Percentiles rank a stretch among this genome's conserved stretches.
phyloP scores from a whole-genome alignment of 2,329 filamentous ascomycete species.

The Elsinoe ampelina region DNA sequence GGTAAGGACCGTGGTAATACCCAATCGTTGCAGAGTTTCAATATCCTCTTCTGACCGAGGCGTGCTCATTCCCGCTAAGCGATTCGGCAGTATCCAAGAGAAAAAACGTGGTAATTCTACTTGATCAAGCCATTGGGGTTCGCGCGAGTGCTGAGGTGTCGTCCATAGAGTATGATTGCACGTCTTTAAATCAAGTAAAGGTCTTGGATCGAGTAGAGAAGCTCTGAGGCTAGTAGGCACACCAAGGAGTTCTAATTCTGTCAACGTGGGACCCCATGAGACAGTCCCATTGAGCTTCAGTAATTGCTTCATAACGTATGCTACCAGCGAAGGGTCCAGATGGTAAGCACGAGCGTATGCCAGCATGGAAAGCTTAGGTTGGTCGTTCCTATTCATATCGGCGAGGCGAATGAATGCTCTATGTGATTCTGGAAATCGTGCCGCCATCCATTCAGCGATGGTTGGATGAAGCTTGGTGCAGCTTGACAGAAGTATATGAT shows the following conservation, averaged over 20 bases:
- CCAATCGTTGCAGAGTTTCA: background rate
- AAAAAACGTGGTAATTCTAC: constrained; percentile 15
- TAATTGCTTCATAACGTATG: background rate
- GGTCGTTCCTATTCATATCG: background rate
- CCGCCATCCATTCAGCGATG: background rate
- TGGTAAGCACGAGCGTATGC: background rate
- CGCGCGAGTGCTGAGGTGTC: background rate
- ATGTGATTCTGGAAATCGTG: background rate
- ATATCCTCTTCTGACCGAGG: constrained; percentile 11
- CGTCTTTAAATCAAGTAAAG: background rate
- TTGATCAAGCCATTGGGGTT: background rate
- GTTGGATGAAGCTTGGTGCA: background rate
- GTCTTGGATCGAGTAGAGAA: background rate
- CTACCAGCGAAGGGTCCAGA: background rate
- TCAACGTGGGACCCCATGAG: constrained; percentile 1
- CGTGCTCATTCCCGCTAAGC: constrained; percentile 14
- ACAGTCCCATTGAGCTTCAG: background rate
- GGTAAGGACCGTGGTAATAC: constrained; percentile 12
- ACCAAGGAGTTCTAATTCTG: background rate
- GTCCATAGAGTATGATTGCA: constrained; percentile 4
- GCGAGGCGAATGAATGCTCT: constrained; percentile 6
- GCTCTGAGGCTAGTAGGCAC: background rate
- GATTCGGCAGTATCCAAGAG: constrained; percentile 13
- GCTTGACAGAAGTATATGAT: background rate
- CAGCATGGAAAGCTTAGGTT: background rate